phyloP scores from a whole-genome alignment of 2,329 filamentous ascomycete genomes.

The Ophiostoma pallidulum region DNA sequence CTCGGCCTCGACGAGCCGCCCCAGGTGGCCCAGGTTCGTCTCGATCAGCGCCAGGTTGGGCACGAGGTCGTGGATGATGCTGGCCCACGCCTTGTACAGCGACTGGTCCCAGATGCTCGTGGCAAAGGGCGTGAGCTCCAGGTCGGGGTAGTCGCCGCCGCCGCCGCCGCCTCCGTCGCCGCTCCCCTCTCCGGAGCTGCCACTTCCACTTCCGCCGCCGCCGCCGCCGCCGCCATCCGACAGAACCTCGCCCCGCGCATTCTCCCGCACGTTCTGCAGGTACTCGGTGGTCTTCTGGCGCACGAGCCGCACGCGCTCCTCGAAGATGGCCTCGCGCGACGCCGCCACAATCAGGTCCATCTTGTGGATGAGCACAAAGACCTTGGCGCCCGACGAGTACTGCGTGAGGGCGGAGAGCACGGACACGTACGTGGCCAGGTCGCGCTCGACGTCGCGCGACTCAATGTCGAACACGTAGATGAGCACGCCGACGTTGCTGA shows the following conservation, averaged over 20 bases:
- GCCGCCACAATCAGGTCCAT: slow-evolving; percentile 88
- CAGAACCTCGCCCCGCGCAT: slow-evolving; percentile 17
- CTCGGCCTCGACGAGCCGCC: slow-evolving; percentile 79
- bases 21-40: slow-evolving; percentile 70
- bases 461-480: slow-evolving; percentile 99
- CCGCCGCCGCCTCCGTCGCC: slow-evolving; percentile 20
- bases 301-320: slow-evolving; percentile 71
- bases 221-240: background rate
- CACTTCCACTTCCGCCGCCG: background rate
- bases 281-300: slow-evolving; percentile 59
- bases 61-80: slow-evolving; percentile 96
- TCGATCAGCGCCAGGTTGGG: slow-evolving; percentile 87
- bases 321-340: slow-evolving; percentile 71
- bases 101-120: slow-evolving; percentile 99
- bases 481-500: slow-evolving; percentile 89
- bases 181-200: background rate
- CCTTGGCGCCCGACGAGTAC: slow-evolving; percentile 68
- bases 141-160: slow-evolving; percentile 23
- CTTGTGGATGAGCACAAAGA: slow-evolving; percentile 96
- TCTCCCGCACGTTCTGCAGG: slow-evolving; percentile 30
- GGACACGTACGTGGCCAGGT: slow-evolving; percentile 83
- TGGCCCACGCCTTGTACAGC: slow-evolving; percentile 95
- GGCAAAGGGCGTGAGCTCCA: slow-evolving; percentile 79
- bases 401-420: slow-evolving; percentile 84
- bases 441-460: slow-evolving; percentile 84